Conservation (phyloP, 768 basidiomycete species). For the Amanita rimosa region DNA sequence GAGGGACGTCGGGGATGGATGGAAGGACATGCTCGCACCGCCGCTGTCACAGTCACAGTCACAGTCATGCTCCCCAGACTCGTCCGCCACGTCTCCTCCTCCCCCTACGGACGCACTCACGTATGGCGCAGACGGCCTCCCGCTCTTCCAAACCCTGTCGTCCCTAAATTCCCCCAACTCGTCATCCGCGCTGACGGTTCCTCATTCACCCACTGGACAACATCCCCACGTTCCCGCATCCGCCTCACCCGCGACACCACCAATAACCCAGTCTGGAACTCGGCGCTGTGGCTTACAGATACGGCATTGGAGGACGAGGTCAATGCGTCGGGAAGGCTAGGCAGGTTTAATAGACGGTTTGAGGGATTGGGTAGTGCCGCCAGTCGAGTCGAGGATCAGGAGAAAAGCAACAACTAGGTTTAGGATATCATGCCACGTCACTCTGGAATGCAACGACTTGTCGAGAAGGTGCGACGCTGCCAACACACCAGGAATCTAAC, state of each 20-base stretch:
- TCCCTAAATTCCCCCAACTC: slow-evolving; percentile 78
- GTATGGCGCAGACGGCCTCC: slow-evolving; percentile 63
- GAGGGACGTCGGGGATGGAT: slow-evolving; percentile 39
- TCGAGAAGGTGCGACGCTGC: no score
- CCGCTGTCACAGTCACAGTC: not conserved
- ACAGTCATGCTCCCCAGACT: not conserved
- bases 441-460: no score
- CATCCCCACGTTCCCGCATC: slow-evolving; percentile 70
- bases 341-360: slow-evolving; percentile 70
- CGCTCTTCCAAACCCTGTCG: slow-evolving; percentile 69
- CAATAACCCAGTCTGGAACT: slow-evolving; percentile 83
- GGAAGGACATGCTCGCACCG: slow-evolving; percentile 21
- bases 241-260: slow-evolving; percentile 80
- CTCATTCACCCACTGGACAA: slow-evolving; percentile 80
- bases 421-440: no score
- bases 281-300: slow-evolving; percentile 41
- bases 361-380: slow-evolving; percentile 31
- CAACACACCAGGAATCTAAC: no score
- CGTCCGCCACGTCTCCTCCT: slow-evolving; percentile 39
- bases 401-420: no score
- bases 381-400: slow-evolving; percentile 19
- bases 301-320: slow-evolving; percentile 54
- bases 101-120: slow-evolving; percentile 79
- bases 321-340: slow-evolving; percentile 65
- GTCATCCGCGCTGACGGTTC: slow-evolving; percentile 85